Conservation (phyloP, 2,329 filamentous ascomycete species). For the Fusarium armeniacum region DNA sequence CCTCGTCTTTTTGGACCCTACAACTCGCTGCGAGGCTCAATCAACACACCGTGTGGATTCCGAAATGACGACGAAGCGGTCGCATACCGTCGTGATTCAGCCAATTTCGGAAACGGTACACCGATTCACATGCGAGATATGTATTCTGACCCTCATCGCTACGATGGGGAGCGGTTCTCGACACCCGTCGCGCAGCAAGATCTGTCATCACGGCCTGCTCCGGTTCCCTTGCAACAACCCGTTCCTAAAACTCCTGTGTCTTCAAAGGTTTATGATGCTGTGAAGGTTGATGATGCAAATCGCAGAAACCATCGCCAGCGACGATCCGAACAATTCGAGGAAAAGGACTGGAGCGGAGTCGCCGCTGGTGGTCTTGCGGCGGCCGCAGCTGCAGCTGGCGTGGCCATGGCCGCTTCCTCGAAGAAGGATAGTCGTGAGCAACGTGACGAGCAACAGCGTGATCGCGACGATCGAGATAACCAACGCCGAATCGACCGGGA, state of each 20-base stretch:
- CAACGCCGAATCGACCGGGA: conserved; percentile 43
- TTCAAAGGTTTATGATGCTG: conserved; percentile 73
- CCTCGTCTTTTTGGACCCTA: conserved; percentile 71
- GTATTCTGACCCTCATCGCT: conserved; percentile 72
- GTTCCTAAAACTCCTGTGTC: conserved; percentile 82
- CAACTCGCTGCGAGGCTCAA: conserved; percentile 71
- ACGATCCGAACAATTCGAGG: conserved; percentile 55
- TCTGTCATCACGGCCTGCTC: conserved; percentile 65
- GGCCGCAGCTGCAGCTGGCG: conserved; percentile 61
- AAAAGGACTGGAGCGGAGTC: conserved; percentile 59
- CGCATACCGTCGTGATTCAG: conserved; percentile 45
- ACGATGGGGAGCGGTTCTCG: conserved; percentile 70
- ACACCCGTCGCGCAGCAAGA: conserved; percentile 60
- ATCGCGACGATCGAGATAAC: conserved; percentile 35
- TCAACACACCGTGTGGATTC: conserved; percentile 69
- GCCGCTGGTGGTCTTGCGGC: conserved; percentile 65
- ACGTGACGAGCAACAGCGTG: conserved; percentile 42
- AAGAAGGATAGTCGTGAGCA: conserved; percentile 38
- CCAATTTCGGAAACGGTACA: conserved; percentile 41
- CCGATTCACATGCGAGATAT: conserved; percentile 69
- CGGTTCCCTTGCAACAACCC: conserved; percentile 85
- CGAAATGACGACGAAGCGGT: conserved; percentile 54
- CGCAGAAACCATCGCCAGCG: conserved; percentile 54
- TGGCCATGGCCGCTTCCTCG: conserved; percentile 49
- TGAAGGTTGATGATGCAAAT: conserved; percentile 57